Base-by-base conservation (phyloP, 306 rosid species). In the Quercus berberidifolia region DNA sequence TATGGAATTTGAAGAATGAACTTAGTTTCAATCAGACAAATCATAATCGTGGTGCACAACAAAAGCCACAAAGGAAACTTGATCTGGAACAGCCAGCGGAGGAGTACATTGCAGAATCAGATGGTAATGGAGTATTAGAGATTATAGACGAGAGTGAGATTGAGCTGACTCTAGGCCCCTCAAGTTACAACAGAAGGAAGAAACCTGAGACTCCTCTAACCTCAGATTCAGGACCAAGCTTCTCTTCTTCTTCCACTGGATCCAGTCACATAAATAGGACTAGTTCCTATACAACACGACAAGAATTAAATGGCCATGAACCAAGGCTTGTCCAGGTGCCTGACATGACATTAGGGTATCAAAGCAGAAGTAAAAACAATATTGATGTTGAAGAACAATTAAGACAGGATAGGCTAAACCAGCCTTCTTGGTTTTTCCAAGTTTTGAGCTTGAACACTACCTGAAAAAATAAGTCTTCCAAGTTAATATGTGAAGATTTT, bases 111-210 rank as follows among this genome's bases (percentile, higher is more conserved):
- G 70, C 76, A 83, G 90, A 91, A 73, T 51, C 80, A 60, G 85
- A 76, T 7, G 78, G 23, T 0, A 80, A 81, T 76, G 75, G 82
- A 43, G 83, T 82, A 69, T 6, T 82, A 77, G 93, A 88, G 84
- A 83, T 80, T 70, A 84, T 93, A 72, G 92, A 91, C 41, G 99
- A 96, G 88, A 86, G 80, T 71, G 91, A 88, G 86, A 89, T 90
- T 74, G 92, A 91, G 84, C 81, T 94, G 77, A 89, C 98, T 65
- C 86, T 92, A 55, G 96, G 97, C 10, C 98, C 92, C 58, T 88
- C 96, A 31, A 82, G 86, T 86, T 90, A 77, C 82, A 90, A 70
- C 56, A 71, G 84, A 71, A 86, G 85, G 87, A 90, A 86, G 89
- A 89, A 84, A 82, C 69, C 76, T 19, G 88, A 85, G 78, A 89